Conservation (phyloP, 2,329 filamentous ascomycete species). For the Capronia americana region DNA sequence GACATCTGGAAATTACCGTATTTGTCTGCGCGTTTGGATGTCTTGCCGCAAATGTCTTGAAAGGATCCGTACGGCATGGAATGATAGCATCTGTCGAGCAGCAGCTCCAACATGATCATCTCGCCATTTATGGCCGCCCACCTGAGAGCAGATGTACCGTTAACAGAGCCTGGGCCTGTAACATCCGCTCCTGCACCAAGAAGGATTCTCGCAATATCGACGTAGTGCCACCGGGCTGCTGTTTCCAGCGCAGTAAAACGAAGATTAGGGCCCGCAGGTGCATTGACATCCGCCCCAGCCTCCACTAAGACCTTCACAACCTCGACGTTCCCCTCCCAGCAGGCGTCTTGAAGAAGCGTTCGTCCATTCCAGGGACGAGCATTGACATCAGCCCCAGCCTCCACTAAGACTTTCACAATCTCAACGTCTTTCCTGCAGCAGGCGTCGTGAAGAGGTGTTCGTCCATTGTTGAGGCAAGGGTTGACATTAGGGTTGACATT, state of each 20-base stretch:
- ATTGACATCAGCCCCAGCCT: constrained; percentile 36
- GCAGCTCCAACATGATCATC: constrained; percentile 26
- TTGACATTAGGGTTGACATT: constrained; percentile 20
- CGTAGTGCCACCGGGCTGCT: constrained; percentile 37
- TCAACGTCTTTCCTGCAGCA: constrained; percentile 34
- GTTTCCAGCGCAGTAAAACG: constrained; percentile 41
- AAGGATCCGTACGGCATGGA: neutral
- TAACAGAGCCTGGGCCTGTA: constrained; percentile 32
- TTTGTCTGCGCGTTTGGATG: neutral
- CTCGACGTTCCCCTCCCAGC: constrained; percentile 19
- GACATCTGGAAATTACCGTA: neutral
- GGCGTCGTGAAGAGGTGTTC: constrained; percentile 30
- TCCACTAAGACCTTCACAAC: constrained; percentile 39
- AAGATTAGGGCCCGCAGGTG: constrained; percentile 20
- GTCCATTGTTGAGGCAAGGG: too few species aligned
- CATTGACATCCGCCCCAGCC: constrained; percentile 38
- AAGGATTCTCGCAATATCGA: constrained; percentile 36
- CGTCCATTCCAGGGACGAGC: neutral
- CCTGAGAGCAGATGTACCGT: constrained; percentile 43
- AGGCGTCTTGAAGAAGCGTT: constrained; percentile 17
- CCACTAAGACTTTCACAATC: constrained; percentile 30
- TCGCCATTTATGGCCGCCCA: constrained; percentile 41
- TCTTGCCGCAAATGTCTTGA: neutral
- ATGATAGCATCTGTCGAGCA: constrained; percentile 21
- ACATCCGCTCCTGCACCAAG: constrained; percentile 40